Percentiles rank a stretch among this genome's conserved stretches.
Conservation (phyloP, 768 basidiomycete genomes). For the button mushroom (Agaricus bisporus) region DNA sequence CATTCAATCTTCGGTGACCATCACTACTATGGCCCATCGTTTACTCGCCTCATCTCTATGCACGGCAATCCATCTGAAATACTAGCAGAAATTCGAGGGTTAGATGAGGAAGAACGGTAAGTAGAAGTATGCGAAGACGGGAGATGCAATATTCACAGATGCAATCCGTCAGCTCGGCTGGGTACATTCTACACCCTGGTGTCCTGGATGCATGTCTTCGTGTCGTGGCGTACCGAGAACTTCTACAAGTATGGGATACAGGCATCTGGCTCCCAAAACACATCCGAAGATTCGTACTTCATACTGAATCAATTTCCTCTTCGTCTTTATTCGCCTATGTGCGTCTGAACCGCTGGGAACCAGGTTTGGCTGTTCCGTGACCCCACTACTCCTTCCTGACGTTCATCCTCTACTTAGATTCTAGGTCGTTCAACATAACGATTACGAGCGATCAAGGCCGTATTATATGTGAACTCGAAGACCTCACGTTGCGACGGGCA, state of each 20-base stretch:
- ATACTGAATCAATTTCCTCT: background rate
- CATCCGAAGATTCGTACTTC: background rate
- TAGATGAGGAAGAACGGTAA: background rate
- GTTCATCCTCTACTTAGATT: background rate
- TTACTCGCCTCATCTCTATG: background rate
- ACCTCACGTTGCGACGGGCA: background rate
- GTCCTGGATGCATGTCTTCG: conserved; percentile 32
- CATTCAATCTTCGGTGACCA: background rate
- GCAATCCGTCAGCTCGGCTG: conserved; percentile 11
- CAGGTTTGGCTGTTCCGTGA: background rate
- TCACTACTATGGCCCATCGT: background rate
- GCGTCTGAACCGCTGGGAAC: background rate
- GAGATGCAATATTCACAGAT: background rate
- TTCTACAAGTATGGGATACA: conserved; percentile 23
- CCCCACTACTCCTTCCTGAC: background rate
- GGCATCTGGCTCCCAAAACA: conserved; percentile 20
- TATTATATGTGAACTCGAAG: background rate
- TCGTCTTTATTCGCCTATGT: background rate
- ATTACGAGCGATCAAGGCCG: background rate
- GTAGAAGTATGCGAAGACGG: background rate
- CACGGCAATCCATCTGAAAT: conserved; percentile 1
- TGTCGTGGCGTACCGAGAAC: conserved; percentile 21
- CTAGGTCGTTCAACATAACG: background rate
- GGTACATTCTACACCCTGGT: conserved; percentile 29
- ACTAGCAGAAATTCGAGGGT: background rate